Evolutionary conservation across 345 rosid species (phyloP), one percentile per base, ranked within the genome.

Genomic region (Ceriops decandra): DNA sequence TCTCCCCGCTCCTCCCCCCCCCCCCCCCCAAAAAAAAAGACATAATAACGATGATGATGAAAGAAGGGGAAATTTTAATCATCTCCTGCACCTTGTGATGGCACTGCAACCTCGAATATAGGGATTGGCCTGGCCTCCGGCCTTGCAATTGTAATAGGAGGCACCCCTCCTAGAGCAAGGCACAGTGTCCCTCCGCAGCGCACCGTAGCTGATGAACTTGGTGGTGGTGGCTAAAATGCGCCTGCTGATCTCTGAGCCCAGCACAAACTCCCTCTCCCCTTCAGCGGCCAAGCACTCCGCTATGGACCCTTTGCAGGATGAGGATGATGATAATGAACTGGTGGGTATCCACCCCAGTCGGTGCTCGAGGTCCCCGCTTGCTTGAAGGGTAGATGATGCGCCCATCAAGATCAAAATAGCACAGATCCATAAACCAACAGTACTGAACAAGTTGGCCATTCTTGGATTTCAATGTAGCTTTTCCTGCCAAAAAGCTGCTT

Each of bases 131-230:
- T 83, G 85, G 47, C 84, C 90, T 5, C 95, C 91, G 33, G 78
- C 74, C 77, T 67, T 77, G 81, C 99, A 95, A 75, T 91, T 91
- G 85, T 95, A 95, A 78, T 95, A 95, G n/a, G 97, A 89, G 13
- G 97, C 90, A 3, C 99, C 97, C 33, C 99, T 92, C 1, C 88
- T 82, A 5, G 99, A 91, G 76, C 99, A 95, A 30, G 99, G 99
- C 8, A 95, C 99, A 36, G 78, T 76, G 89, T 95, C 84, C 86
- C 82, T 87, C 92, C 69, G 88, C 66, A 95, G 86, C 28, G 97
- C 96, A 35, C 93, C 96, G 76, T 95, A 95, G 95, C 99, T 86
- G 65, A 95, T 74, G 84, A 90, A 91, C 57, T 52, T 85, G 80
- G 46, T 81, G 38, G 46, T 81, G 38, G 92, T 88, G 1, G 93